Evolutionary conservation across 108 stramenopile genomes (phyloP).

Genomic region (Nitzschia palea): DNA sequence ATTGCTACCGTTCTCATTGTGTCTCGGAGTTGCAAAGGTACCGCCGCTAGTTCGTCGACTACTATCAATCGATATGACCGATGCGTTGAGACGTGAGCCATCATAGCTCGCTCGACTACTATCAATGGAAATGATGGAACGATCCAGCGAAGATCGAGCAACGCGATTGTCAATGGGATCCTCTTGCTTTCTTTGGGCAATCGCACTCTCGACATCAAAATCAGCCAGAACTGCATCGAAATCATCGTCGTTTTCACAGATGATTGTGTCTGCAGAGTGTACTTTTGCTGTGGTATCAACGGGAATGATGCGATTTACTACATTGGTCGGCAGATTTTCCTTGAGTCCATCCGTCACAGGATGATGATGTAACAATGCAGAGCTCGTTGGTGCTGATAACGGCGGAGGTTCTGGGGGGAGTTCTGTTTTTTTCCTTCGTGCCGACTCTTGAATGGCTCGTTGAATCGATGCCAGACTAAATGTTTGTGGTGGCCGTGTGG

Average conservation of each 20-base stretch:
- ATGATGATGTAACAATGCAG: too few relatives aligned
- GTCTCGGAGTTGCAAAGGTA: background rate
- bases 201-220: conserved; percentile 50
- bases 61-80: conserved; percentile 3
- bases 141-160: background rate
- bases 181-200: conserved; percentile 20
- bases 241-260: conserved; percentile 10
- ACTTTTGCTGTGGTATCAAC: background rate
- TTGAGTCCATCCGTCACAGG: background rate
- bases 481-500: background rate
- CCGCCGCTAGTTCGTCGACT: background rate
- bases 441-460: background rate
- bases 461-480: background rate
- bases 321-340: background rate
- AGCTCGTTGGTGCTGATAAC: too few relatives aligned
- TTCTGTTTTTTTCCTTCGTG: too few relatives aligned
- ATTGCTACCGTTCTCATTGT: background rate
- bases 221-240: conserved; percentile 38
- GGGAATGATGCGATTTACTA: conserved; percentile 6
- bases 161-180: background rate
- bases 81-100: background rate
- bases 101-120: background rate
- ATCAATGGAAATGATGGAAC: background rate
- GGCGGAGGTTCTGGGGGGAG: background rate
- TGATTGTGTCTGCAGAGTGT: background rate